Conservation (phyloP, 2,329 filamentous ascomycete genomes). For the Hymenotorrendiella dingleyae region DNA sequence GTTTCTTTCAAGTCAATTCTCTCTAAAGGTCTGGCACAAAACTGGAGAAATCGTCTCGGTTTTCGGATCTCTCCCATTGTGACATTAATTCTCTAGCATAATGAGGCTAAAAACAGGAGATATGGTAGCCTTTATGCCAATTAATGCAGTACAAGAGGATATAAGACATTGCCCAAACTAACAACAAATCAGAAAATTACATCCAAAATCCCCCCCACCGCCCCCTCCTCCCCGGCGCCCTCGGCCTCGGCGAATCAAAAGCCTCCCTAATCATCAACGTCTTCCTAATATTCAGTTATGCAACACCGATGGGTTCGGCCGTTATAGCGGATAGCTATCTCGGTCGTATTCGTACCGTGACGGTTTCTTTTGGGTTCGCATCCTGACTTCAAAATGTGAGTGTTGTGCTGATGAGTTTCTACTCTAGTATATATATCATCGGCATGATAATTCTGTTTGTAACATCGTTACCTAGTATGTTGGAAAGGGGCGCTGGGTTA, state of each 20-base stretch:
- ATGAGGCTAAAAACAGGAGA: too few species aligned
- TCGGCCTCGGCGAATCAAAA: slow-evolving; percentile 43
- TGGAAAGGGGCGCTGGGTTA: slow-evolving; percentile 45
- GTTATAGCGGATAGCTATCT: slow-evolving; percentile 55
- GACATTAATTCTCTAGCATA: too few species aligned
- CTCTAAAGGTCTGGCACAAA: too few species aligned
- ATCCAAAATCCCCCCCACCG: slow-evolving; percentile 33
- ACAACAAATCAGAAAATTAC: slow-evolving; percentile 41
- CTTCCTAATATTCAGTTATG: slow-evolving; percentile 41
- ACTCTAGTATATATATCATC: slow-evolving; percentile 40
- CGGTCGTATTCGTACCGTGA: slow-evolving; percentile 55
- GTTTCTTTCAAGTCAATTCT: too few species aligned
- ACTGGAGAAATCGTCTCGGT: too few species aligned
- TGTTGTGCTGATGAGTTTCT: too few species aligned
- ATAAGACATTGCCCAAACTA: too few species aligned
- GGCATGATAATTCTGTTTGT: slow-evolving; percentile 48
- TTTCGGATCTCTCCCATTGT: too few species aligned
- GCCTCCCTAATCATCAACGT: slow-evolving; percentile 43
- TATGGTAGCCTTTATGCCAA: too few species aligned
- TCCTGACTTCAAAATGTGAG: too few species aligned
- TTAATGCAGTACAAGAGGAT: too few species aligned
- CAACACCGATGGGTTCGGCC: slow-evolving; percentile 53
- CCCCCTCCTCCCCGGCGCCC: slow-evolving; percentile 39
- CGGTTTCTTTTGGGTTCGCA: slow-evolving; percentile 38
- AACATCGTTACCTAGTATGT: slow-evolving; percentile 46